These are phyloP conservation scores for Neurospora intermedia DNA, from an alignment of 495 filamentous ascomycete genomes.

Conservation along the genomic window DNA sequence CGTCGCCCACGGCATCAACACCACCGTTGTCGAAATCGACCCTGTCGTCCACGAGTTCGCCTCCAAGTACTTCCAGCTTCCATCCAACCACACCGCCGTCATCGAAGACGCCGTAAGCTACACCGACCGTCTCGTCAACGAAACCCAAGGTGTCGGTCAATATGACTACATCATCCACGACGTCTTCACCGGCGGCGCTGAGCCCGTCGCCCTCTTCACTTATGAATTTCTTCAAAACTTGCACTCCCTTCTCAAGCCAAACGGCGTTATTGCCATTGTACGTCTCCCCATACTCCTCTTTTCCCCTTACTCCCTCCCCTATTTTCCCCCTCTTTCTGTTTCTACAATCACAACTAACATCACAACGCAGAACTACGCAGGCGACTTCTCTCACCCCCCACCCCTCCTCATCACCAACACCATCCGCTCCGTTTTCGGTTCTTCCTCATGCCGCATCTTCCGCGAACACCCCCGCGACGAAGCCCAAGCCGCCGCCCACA, in stretches of 20 bases:
- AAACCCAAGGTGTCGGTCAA: constrained; percentile 26
- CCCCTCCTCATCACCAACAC: constrained; percentile 62
- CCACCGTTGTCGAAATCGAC: constrained; percentile 89
- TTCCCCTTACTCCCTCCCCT: no score
- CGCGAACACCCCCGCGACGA: constrained; percentile 54
- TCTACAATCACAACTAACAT: background rate
- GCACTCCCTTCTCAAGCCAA: constrained; percentile 53
- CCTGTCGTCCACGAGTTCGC: constrained; percentile 79
- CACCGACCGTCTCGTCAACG: constrained; percentile 41
- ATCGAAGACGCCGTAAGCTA: constrained; percentile 76
- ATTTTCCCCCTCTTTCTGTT: background rate
- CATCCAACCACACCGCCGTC: constrained; percentile 62
- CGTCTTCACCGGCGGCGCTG: constrained; percentile 95
- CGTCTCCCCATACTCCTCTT: no score
- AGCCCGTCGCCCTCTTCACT: constrained; percentile 82
- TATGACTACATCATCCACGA: constrained; percentile 96
- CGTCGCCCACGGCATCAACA: constrained; percentile 78
- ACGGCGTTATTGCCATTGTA: constrained; percentile 86
- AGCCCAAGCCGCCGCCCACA: constrained; percentile 26
- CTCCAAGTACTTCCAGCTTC: constrained; percentile 69
- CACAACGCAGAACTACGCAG: constrained; percentile 76
- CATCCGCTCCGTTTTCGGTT: constrained; percentile 59
- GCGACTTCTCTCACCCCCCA: constrained; percentile 65
- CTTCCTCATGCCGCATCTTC: constrained; percentile 57
- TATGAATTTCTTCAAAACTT: constrained; percentile 65